Evolutionary conservation across 2,329 filamentous ascomycete species (phyloP).

Genomic region (Alternaria dauci): DNA sequence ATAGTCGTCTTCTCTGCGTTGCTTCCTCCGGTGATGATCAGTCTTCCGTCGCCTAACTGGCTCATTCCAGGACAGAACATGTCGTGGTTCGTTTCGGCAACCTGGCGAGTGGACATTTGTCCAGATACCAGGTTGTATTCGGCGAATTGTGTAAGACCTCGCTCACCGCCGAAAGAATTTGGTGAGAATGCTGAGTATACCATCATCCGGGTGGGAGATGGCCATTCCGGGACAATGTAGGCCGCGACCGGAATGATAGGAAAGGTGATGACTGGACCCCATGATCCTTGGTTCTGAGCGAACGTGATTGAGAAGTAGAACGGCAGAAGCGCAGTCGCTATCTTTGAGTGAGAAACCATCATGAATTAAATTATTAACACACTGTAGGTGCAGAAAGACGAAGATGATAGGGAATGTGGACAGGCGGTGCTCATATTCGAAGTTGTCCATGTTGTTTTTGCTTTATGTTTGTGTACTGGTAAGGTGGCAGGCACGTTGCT

Average conservation of each 20-base stretch:
- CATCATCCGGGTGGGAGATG: conserved; percentile 26
- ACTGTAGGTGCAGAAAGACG: neutral
- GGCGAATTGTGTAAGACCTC: conserved; percentile 31
- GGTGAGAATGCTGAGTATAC: conserved; percentile 28
- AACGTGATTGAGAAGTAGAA: neutral
- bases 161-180: conserved; percentile 21
- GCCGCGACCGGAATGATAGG: conserved; percentile 34
- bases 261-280: conserved; percentile 26
- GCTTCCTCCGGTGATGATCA: conserved; percentile 31
- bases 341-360: conserved; percentile 3
- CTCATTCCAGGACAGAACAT: conserved; percentile 37
- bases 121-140: conserved; percentile 27
- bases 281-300: conserved; percentile 20
- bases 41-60: conserved; percentile 22
- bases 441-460: neutral
- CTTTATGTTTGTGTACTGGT: neutral
- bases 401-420: neutral
- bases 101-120: conserved; percentile 22
- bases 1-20: conserved; percentile 29
- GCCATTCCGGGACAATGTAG: conserved; percentile 31
- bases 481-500: neutral
- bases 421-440: neutral
- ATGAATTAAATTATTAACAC: neutral
- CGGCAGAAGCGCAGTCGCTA: neutral
- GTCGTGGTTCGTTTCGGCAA: conserved; percentile 30